Evolutionary conservation across 2,329 filamentous ascomycete species (phyloP).

Genomic region (Bipolaris bicolor): DNA sequence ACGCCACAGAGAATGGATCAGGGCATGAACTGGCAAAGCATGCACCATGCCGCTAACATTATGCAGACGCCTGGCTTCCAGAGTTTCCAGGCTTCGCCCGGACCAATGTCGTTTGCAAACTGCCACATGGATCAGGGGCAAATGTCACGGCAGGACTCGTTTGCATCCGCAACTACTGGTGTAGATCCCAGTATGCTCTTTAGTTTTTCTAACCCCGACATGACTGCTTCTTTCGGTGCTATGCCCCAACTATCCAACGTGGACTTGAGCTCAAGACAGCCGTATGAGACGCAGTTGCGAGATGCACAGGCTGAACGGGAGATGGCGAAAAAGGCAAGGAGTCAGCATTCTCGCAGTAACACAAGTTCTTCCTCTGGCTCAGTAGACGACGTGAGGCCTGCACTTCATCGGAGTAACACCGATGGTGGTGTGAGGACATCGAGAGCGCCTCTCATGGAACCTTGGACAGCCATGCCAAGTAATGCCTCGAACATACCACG

Average conservation of each 20-base stretch:
- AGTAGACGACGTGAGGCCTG: slow-evolving; percentile 38
- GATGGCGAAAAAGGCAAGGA: slow-evolving; percentile 36
- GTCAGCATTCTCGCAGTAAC: slow-evolving; percentile 49
- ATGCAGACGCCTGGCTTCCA: slow-evolving; percentile 47
- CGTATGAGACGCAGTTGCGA: slow-evolving; percentile 48
- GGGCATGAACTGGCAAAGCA: slow-evolving; percentile 41
- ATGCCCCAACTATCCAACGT: slow-evolving; percentile 29
- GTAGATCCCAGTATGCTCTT: slow-evolving; percentile 58
- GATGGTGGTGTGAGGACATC: slow-evolving; percentile 48
- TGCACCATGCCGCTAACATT: slow-evolving; percentile 35
- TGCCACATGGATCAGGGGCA: slow-evolving; percentile 27
- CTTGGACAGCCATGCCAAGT: slow-evolving; percentile 31
- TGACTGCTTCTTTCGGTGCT: slow-evolving; percentile 37
- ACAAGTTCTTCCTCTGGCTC: slow-evolving; percentile 50
- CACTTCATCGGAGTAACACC: slow-evolving; percentile 56
- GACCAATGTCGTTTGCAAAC: slow-evolving; percentile 32
- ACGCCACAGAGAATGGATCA: slow-evolving; percentile 44
- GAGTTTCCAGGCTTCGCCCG: slow-evolving; percentile 36
- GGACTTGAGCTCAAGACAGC: slow-evolving; percentile 36
- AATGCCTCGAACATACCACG: slow-evolving; percentile 47
- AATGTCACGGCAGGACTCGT: slow-evolving; percentile 38
- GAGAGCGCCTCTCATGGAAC: slow-evolving; percentile 39
- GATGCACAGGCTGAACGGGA: slow-evolving; percentile 47
- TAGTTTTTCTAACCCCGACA: slow-evolving; percentile 47
- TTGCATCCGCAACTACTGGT: slow-evolving; percentile 46